Evolutionary conservation across 208 protist species (phyloP).

Genomic region (Leishmania tropica): DNA sequence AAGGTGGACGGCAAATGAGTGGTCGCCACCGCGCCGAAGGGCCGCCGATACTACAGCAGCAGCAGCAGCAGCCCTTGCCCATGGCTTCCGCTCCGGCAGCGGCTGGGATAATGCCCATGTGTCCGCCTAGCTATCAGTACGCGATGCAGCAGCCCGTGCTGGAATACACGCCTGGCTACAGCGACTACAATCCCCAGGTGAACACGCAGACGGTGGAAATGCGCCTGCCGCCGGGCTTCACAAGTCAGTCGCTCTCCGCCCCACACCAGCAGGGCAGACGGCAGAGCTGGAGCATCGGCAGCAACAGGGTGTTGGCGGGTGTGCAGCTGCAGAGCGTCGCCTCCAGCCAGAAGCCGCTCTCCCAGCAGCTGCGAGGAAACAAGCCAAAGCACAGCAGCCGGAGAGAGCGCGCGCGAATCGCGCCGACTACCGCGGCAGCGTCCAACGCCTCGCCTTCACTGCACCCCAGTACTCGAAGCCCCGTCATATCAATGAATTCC

Average conservation of each 20-base stretch:
- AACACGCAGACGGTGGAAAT: conserved; percentile 39
- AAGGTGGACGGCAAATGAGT: conserved; percentile 3
- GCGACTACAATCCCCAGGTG: conserved; percentile 33
- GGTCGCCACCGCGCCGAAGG: conserved; percentile 20
- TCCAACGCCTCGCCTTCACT: background rate
- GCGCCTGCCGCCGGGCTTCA: conserved; percentile 18
- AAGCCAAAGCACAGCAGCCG: conserved; percentile 3
- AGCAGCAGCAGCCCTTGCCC: conserved; percentile 4
- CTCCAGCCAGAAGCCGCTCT: background rate
- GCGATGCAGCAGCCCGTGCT: conserved; percentile 20
- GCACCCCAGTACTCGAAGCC: background rate
- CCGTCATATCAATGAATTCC: background rate
- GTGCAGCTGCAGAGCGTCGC: background rate
- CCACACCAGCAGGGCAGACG: background rate
- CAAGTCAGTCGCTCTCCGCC: conserved; percentile 13
- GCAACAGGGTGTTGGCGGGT: background rate
- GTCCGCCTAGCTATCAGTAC: conserved; percentile 10
- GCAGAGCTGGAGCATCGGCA: background rate
- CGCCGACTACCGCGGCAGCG: background rate
- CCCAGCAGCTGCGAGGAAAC: conserved; percentile 1
- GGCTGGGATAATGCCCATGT: background rate
- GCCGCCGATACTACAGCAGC: background rate
- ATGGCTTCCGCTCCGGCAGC: background rate
- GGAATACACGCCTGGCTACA: conserved; percentile 20
- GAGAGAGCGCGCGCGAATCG: background rate